These are phyloP conservation scores for Heliocybe sulcata DNA, from an alignment of 1,284 basidiomycete genomes.

Conservation along the genomic window DNA sequence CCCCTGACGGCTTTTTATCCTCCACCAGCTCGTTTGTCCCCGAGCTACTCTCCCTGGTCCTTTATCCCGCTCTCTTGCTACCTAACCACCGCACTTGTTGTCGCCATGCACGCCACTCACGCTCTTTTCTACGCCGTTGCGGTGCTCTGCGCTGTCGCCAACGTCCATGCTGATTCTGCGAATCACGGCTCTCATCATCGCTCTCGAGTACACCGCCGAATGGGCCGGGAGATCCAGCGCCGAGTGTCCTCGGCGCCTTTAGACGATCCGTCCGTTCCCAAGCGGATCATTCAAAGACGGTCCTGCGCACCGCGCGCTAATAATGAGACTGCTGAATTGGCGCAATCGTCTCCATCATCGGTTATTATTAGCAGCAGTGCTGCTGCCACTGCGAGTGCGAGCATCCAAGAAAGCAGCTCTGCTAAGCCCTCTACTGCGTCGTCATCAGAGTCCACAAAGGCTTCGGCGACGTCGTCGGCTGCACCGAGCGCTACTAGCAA, in stretches of 20 bases:
- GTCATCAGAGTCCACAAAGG: too few species aligned
- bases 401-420: too few species aligned
- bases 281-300: not conserved
- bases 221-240: not conserved
- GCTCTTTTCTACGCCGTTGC: not conserved
- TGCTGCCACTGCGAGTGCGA: too few species aligned
- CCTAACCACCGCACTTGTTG: not conserved
- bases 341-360: not conserved
- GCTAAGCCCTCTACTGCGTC: too few species aligned
- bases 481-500: too few species aligned
- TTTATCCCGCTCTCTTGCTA: not conserved
- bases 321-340: not conserved
- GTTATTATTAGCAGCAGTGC: not conserved
- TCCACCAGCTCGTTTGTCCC: not conserved
- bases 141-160: not conserved
- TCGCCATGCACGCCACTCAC: not conserved
- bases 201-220: not conserved
- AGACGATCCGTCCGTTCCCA: not conserved
- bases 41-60: not conserved
- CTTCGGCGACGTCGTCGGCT: too few species aligned
- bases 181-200: not conserved
- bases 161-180: not conserved
- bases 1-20: not conserved
- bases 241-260: not conserved
- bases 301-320: not conserved